Evolutionary conservation across 495 filamentous ascomycete species (phyloP), one percentile per base, ranked within the genome.

Genomic region (Penicillium alfredii): DNA sequence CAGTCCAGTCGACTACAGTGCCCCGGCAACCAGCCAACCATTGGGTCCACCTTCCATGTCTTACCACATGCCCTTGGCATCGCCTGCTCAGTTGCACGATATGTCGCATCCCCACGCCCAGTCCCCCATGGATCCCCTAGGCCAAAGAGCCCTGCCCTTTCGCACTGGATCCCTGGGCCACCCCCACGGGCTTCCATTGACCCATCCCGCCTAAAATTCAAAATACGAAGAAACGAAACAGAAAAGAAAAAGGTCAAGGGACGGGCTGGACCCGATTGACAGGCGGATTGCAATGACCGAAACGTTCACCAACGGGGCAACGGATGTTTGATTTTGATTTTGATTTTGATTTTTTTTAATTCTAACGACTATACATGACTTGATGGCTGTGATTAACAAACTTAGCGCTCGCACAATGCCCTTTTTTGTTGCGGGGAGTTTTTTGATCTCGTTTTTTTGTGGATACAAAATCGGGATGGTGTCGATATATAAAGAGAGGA

Each of bases 131-230:
- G 57, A 57, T 7, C 21, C 47, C 1, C 26, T 49, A 13, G 30
- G 31, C 28, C 33, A 51, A 26, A 50, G 53, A 16, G 35, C 40
- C n/a, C 16, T 49, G 8, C 44, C 54, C 21, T 60, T 64, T 44
- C 60, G 60, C 33, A 58, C 56, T 3, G 61, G 57, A 9, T 64
- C 53, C 0, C 26, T 63, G 12, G 53, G 57, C 10, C 64, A 61
- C 38, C 53, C 54, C 8, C 45, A 62, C 19, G 51, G 54, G 13
- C 11, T 55, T 38, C 45, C 51, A 21, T 38, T 55, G 14, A 41
- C 47, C 21, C 53, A 59, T 41, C 34, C 21, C 25, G 44, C 44
- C 21, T 56, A 49, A 45, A 15, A 36, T 21, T 26, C n/a, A 24
- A 2, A 7, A 2, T 24, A 7, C 1, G 1, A 25, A 25, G n/a